Percentiles rank a stretch among this genome's conserved stretches.
phyloP scores from a whole-genome alignment of 108 stramenopile genomes.

The Hondaea fermentalgiana region DNA sequence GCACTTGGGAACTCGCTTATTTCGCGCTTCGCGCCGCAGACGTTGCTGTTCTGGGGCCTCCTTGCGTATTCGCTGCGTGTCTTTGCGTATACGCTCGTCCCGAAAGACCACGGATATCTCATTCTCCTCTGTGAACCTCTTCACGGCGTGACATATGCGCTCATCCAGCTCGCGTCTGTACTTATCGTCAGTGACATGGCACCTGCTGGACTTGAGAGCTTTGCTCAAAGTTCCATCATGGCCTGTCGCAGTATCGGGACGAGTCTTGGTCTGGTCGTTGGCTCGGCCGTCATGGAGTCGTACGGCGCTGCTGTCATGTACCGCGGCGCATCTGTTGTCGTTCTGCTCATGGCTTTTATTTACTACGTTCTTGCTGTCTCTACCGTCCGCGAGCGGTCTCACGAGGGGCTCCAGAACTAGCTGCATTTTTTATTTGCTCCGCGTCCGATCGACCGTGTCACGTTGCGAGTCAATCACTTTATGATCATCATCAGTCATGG shows the following conservation, averaged over 20 bases:
- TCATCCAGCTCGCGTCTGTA: not conserved
- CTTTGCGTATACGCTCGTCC: conserved; percentile 13
- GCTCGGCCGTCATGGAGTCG: not conserved
- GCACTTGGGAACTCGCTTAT: not conserved
- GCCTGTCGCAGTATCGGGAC: not conserved
- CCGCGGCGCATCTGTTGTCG: conserved; percentile 3
- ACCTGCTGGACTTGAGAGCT: not conserved
- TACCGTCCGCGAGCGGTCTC: not conserved
- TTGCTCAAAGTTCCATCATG: not conserved
- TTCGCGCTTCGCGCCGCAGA: not conserved
- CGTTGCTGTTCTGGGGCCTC: not conserved
- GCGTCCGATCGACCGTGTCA: no score
- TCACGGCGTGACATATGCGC: conserved; percentile 17
- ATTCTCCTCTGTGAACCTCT: not conserved
- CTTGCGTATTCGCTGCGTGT: conserved; percentile 9
- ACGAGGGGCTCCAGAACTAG: not conserved
- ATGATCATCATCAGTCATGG: no score
- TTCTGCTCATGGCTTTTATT: not conserved
- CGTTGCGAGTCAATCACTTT: no score
- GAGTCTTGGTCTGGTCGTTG: not conserved
- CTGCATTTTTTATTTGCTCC: no score
- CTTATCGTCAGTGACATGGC: not conserved
- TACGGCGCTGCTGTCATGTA: conserved; percentile 15
- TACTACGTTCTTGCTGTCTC: not conserved
- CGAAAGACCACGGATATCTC: not conserved